Base-by-base conservation (phyloP, 345 rosid genomes). In the Eucalyptus camaldulensis region DNA sequence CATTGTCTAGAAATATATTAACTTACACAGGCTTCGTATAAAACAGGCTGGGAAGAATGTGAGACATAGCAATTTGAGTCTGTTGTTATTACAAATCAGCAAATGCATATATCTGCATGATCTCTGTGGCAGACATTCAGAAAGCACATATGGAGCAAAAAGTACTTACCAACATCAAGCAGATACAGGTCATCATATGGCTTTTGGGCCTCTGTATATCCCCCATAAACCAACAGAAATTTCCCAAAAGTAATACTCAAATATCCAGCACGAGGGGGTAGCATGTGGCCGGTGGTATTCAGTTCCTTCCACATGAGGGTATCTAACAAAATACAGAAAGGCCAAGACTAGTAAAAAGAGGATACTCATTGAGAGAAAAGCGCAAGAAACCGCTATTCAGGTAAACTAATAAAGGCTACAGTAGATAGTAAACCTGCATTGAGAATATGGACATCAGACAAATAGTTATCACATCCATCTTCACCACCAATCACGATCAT, bases 381-480 rank as follows among this genome's bases (percentile, higher is more conserved):
- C 81, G 86, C 83, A 50, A 51, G 43, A 65, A 13, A 65, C 72
- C 17, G 1, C 72, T 65, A 60, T 60, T 65, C 72, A 13, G 72
- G 14, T 65, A 13, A 65, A 65, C 33, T 15, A 65, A 29, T 29
- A 65, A 13, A 65, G 72, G 37, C 72, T 29, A 29, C 72, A 65
- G 33, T 65, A 65, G 72, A 65, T 37, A 29, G 3, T 65, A 91
- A 87, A 97, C 99, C 99, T 95, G 99, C 91, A 91, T 98, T 97
- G 90, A 98, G 95, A 88, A 50, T 50, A 50, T 50, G 54, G 54
- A 50, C 54, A 50, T 50, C 54, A 6, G 54, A 50, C 54, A 50
- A 50, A 50, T 50, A 50, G 54, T 16, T 50, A 50, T 15, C 54
- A 50, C 8, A 0, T 50, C 54, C 54, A 50, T 50, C 54, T 50